Evolutionary conservation across 2,329 filamentous ascomycete species (phyloP).

Genomic region (Alternaria arborescens): DNA sequence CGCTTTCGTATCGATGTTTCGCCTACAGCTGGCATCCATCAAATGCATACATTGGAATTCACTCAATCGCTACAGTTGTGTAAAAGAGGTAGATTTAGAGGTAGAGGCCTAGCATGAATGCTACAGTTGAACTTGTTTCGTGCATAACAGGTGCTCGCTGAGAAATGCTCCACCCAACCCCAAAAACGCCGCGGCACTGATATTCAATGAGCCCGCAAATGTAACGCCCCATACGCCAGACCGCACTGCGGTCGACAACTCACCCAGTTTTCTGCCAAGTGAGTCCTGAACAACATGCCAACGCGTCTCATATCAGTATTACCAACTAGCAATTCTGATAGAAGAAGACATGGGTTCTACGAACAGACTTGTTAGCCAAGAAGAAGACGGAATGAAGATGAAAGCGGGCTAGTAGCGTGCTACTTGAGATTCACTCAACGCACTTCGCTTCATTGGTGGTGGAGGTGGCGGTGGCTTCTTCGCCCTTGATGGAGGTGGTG

Average conservation of each 20-base stretch:
- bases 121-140: neutral
- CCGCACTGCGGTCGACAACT: conserved; percentile 34
- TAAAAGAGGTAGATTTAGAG: neutral
- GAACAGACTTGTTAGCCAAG: conserved; percentile 26
- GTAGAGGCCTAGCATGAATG: neutral
- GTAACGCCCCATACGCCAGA: conserved; percentile 25
- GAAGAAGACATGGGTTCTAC: conserved; percentile 28
- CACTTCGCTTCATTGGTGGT: conserved; percentile 69
- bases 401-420: conserved; percentile 43
- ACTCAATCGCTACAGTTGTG: neutral
- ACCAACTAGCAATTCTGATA: conserved; percentile 26
- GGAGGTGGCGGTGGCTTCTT: conserved; percentile 73
- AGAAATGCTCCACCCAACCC: neutral
- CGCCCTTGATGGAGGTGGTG: conserved; percentile 68
- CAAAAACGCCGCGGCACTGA: conserved; percentile 12
- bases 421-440: conserved; percentile 53
- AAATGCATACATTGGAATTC: neutral
- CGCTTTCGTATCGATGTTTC: neutral
- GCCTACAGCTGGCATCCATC: neutral
- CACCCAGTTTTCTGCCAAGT: conserved; percentile 6
- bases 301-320: neutral
- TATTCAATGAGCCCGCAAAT: neutral
- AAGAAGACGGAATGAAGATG: neutral
- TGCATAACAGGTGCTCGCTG: neutral
- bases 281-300: neutral